phyloP scores from a whole-genome alignment of 768 basidiomycete genomes.

The Mycena rosella region DNA sequence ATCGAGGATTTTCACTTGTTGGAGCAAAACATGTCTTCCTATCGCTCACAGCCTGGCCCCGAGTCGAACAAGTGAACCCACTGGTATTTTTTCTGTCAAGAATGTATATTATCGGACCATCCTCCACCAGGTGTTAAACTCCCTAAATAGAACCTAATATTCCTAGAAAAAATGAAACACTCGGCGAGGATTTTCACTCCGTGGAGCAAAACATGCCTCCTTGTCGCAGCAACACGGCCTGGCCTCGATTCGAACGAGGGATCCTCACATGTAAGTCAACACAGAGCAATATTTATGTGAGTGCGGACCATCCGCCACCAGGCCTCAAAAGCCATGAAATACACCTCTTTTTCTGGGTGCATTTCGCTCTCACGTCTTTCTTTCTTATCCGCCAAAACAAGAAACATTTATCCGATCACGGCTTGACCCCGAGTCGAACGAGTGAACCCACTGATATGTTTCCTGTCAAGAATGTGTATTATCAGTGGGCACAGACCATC shows the following conservation, averaged over 20 bases:
- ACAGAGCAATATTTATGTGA: neutral
- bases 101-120: neutral
- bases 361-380: too few relatives aligned
- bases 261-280: neutral
- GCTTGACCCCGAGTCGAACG: too few relatives aligned
- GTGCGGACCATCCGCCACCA: neutral
- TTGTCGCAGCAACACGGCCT: neutral
- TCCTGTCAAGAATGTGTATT: neutral
- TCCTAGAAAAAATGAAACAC: too few relatives aligned
- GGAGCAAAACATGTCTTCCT: too few relatives aligned
- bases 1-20: too few relatives aligned
- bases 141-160: too few relatives aligned
- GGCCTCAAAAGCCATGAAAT: neutral
- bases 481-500: too few relatives aligned
- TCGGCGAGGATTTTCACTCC: neutral
- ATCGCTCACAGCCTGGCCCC: neutral
- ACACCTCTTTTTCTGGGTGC: too few relatives aligned
- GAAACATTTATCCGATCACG: too few relatives aligned
- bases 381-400: too few relatives aligned
- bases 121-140: neutral
- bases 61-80: neutral
- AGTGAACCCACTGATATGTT: too few relatives aligned
- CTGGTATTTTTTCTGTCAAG: neutral
- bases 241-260: neutral
- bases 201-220: too few relatives aligned